A percentile compares a stretch with the other conserved stretches of the same genome.
phyloP scores from a whole-genome alignment of 176 grass and related monocot species.

The Aegilops umbellulata region DNA sequence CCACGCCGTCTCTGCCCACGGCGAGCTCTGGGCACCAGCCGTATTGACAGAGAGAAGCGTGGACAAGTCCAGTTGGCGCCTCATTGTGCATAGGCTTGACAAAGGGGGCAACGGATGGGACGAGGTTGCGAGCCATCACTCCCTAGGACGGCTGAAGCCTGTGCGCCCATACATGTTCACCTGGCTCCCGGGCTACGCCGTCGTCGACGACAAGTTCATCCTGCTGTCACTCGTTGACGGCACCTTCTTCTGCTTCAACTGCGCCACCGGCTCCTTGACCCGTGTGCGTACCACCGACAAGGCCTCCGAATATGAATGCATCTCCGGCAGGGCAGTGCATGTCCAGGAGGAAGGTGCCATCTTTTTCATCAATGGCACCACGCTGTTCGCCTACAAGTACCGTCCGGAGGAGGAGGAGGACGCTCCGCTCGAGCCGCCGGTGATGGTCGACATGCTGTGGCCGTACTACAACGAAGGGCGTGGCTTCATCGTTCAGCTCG shows the following conservation, averaged over 20 bases:
- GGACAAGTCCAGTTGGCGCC: not conserved
- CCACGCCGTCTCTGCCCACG: not conserved
- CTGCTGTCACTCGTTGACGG: not conserved
- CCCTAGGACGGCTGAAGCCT: not conserved
- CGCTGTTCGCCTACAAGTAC: not conserved
- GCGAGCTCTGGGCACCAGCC: not conserved
- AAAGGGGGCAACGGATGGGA: not conserved
- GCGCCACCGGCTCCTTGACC: not conserved
- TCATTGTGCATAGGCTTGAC: not conserved
- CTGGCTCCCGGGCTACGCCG: not conserved
- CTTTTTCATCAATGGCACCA: not conserved
- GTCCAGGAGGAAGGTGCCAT: not conserved
- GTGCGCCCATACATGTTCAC: not conserved
- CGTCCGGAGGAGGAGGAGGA: not conserved
- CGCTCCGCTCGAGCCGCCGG: not conserved
- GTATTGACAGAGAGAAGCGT: not conserved
- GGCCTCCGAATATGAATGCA: not conserved
- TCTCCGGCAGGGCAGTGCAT: not conserved
- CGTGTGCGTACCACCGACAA: not conserved
- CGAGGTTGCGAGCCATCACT: not conserved
- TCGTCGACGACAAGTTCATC: not conserved
- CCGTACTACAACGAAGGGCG: not conserved
- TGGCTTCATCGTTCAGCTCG: not conserved
- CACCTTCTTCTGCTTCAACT: slow-evolving; percentile 9
- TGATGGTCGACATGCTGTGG: not conserved